These are phyloP conservation scores for Diplodia mutila DNA, from an alignment of 2,329 filamentous ascomycete species.

Conservation along the genomic window DNA sequence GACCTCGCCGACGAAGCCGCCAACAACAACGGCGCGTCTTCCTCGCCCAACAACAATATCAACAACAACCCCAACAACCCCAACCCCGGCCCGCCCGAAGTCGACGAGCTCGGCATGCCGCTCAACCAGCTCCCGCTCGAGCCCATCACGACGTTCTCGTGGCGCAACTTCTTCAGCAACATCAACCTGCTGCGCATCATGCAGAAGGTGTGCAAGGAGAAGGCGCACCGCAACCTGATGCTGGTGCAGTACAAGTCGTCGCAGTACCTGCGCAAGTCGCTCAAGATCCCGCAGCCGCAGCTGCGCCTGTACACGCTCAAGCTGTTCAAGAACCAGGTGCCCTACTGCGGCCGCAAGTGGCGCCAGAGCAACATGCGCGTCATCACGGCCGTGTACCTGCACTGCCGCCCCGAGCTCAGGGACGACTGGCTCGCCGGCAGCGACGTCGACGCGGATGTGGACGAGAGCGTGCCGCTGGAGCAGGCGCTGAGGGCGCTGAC, in stretches of 20 bases:
- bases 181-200: constrained; percentile 96
- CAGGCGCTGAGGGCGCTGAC: constrained; percentile 87
- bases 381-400: constrained; percentile 94
- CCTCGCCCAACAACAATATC: constrained; percentile 37
- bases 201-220: constrained; percentile 96
- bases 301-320: constrained; percentile 94
- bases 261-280: constrained; percentile 85
- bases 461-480: constrained; percentile 88
- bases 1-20: constrained; percentile 29
- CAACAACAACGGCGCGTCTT: constrained; percentile 36
- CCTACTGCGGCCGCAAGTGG: constrained; percentile 98
- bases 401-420: constrained; percentile 87
- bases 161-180: constrained; percentile 87
- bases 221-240: constrained; percentile 90
- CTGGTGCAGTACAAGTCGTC: constrained; percentile 95
- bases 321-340: constrained; percentile 97
- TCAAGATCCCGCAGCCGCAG: constrained; percentile 86
- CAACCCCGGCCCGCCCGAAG: constrained; percentile 53
- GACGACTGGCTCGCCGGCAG: constrained; percentile 94
- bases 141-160: constrained; percentile 87
- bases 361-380: constrained; percentile 97
- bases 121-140: constrained; percentile 69
- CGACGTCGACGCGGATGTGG: constrained; percentile 91
- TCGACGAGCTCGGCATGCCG: constrained; percentile 88
- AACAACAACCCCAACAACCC: neutral